These are phyloP conservation scores for Aureoboletus auriporus DNA, from an alignment of 768 basidiomycete species.

Conservation along the genomic window DNA sequence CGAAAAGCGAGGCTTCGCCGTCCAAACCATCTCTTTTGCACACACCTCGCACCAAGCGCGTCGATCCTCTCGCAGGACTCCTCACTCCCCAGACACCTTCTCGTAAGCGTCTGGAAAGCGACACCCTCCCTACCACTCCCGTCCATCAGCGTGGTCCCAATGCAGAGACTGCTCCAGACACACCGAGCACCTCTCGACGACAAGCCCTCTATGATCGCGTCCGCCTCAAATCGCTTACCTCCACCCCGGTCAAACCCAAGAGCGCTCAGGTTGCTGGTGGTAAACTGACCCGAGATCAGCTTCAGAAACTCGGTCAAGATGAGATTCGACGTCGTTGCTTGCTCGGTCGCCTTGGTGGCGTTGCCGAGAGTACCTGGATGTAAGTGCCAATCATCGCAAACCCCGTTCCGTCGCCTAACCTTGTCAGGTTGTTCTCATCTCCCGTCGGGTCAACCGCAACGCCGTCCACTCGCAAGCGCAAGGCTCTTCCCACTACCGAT, in stretches of 20 bases:
- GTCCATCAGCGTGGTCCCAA: constrained; percentile 54
- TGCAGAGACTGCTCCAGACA: constrained; percentile 56
- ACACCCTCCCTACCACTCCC: constrained; percentile 60
- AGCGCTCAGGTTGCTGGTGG: constrained; percentile 38
- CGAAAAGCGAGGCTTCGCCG: constrained; percentile 39
- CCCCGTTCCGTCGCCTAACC: not conserved
- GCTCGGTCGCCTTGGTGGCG: constrained; percentile 69
- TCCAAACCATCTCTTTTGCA: constrained; percentile 56
- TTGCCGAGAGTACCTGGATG: constrained; percentile 92
- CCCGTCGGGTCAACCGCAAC: constrained; percentile 50
- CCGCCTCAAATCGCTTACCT: constrained; percentile 64
- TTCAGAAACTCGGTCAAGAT: constrained; percentile 71
- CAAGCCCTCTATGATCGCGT: constrained; percentile 81
- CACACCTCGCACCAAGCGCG: constrained; percentile 50
- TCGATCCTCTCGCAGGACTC: constrained; percentile 32
- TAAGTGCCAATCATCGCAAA: constrained; percentile 29
- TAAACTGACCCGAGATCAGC: constrained; percentile 59
- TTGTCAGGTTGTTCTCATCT: constrained; percentile 62
- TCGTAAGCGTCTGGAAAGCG: constrained; percentile 42
- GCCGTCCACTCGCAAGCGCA: constrained; percentile 62
- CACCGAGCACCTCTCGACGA: constrained; percentile 71
- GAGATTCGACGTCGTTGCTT: constrained; percentile 74
- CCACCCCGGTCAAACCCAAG: constrained; percentile 58
- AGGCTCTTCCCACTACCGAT: constrained; percentile 62
- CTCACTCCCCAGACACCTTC: constrained; percentile 36